Conservation (phyloP, 768 basidiomycete genomes). For the Serendipita sp. region DNA sequence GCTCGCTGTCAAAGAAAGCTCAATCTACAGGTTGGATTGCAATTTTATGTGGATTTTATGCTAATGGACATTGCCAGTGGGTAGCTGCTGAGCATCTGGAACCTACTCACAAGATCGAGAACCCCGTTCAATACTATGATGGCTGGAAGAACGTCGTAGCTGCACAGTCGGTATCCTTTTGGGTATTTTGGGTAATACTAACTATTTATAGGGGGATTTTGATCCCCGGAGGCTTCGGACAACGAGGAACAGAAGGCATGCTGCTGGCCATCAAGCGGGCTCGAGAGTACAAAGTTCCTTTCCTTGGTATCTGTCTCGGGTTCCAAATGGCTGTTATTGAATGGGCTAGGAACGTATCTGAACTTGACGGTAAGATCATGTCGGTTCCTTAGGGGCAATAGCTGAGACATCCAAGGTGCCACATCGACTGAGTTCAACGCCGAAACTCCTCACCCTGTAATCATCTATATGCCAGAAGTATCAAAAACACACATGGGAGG, state of each 20-base stretch:
- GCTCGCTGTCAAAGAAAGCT: slow-evolving; percentile 82
- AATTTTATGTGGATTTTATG: neutral
- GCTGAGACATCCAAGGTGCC: slow-evolving; percentile 35
- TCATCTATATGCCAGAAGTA: slow-evolving; percentile 98
- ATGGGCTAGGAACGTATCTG: slow-evolving; percentile 76
- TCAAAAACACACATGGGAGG: slow-evolving; percentile 97
- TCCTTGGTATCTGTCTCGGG: slow-evolving; percentile 91
- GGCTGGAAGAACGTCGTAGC: slow-evolving; percentile 88
- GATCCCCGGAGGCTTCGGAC: slow-evolving; percentile 91
- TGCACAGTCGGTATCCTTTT: slow-evolving; percentile 43
- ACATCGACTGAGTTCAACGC: slow-evolving; percentile 70
- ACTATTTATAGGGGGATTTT: slow-evolving; percentile 60
- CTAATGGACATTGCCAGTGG: slow-evolving; percentile 40
- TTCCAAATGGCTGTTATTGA: slow-evolving; percentile 96
- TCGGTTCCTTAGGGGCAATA: too few species aligned
- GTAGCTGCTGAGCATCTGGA: slow-evolving; percentile 91
- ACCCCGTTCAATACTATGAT: slow-evolving; percentile 83
- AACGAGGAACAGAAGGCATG: slow-evolving; percentile 93
- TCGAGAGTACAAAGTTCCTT: slow-evolving; percentile 84
- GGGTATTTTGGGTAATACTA: neutral
- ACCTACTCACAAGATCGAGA: slow-evolving; percentile 53
- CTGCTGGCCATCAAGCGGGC: slow-evolving; percentile 96
- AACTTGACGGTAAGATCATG: slow-evolving; percentile 21
- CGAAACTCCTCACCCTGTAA: slow-evolving; percentile 44
- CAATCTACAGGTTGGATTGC: slow-evolving; percentile 47